Evolutionary conservation across 148 eudicot species (phyloP).

Genomic region (Spergularia bocconei): DNA sequence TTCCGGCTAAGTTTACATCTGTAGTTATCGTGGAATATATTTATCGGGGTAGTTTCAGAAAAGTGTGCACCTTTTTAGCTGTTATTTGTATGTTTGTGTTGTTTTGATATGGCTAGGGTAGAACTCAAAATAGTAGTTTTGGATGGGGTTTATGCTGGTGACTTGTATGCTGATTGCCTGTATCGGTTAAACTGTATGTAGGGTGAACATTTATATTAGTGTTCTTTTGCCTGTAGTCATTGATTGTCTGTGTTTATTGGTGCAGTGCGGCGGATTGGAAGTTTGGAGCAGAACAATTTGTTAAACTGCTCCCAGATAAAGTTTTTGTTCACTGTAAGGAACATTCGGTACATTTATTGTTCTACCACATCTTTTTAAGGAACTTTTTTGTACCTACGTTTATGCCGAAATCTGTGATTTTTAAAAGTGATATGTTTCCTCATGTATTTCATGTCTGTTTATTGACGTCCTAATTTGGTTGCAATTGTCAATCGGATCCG

Average conservation of each 20-base stretch:
- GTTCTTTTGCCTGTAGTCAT: background rate
- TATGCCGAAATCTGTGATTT: background rate
- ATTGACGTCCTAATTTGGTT: background rate
- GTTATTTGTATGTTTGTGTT: background rate
- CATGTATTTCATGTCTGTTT: background rate
- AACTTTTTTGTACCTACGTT: background rate
- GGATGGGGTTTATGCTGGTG: background rate
- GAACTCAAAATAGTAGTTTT: background rate
- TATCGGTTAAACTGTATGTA: background rate
- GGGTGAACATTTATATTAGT: background rate
- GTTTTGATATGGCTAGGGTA: background rate
- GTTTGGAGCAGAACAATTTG: conserved; percentile 88
- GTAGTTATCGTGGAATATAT: too few relatives aligned
- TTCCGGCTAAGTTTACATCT: too few relatives aligned
- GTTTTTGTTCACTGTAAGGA: conserved; percentile 92
- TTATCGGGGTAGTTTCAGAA: background rate
- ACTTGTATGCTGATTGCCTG: background rate
- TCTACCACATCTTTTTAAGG: background rate
- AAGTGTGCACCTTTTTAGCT: background rate
- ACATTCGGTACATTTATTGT: background rate
- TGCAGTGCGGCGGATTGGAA: conserved; percentile 88
- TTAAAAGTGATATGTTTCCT: background rate
- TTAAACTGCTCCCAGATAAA: conserved; percentile 71
- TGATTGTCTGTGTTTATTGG: conserved; percentile 15
- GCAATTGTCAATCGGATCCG: background rate